These are phyloP conservation scores for Mycena leptocephala DNA, from an alignment of 768 basidiomycete species.

Conservation along the genomic window DNA sequence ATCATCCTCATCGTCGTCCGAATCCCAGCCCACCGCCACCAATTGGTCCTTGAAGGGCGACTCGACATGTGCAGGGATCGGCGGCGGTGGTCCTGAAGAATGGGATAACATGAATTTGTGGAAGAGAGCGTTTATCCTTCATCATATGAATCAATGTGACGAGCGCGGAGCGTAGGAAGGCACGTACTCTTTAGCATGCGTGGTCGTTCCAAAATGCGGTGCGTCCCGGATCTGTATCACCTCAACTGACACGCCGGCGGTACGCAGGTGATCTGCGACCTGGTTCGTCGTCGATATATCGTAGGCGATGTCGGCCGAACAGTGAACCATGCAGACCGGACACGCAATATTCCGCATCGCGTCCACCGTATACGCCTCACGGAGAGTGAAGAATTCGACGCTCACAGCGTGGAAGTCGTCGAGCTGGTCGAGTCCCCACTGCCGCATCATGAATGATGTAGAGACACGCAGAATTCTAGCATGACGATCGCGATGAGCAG, in stretches of 20 bases:
- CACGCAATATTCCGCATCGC: constrained; percentile 22
- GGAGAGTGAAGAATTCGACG: constrained; percentile 34
- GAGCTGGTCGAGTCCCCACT: constrained; percentile 16
- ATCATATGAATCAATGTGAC: too few relatives aligned
- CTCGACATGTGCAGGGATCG: constrained; percentile 1
- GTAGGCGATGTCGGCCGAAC: constrained; percentile 40
- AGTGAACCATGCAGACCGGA: constrained; percentile 31
- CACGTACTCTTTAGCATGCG: constrained; percentile 28
- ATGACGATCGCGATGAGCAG: background rate
- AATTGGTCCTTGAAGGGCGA: background rate
- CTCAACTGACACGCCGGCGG: constrained; percentile 26
- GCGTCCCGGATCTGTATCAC: constrained; percentile 22
- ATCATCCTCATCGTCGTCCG: too few relatives aligned
- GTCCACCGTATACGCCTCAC: constrained; percentile 17
- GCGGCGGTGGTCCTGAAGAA: background rate
- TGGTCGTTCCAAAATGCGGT: constrained; percentile 31
- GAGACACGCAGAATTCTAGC: constrained; percentile 23
- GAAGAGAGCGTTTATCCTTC: background rate
- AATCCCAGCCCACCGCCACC: too few relatives aligned
- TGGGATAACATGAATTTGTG: background rate
- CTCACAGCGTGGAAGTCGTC: constrained; percentile 24
- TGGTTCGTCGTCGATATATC: constrained; percentile 14
- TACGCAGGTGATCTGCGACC: constrained; percentile 19
- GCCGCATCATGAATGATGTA: background rate
- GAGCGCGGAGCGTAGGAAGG: too few relatives aligned